Conservation (phyloP, 352 stramenopile species). For the Globisporangium paddicum region DNA sequence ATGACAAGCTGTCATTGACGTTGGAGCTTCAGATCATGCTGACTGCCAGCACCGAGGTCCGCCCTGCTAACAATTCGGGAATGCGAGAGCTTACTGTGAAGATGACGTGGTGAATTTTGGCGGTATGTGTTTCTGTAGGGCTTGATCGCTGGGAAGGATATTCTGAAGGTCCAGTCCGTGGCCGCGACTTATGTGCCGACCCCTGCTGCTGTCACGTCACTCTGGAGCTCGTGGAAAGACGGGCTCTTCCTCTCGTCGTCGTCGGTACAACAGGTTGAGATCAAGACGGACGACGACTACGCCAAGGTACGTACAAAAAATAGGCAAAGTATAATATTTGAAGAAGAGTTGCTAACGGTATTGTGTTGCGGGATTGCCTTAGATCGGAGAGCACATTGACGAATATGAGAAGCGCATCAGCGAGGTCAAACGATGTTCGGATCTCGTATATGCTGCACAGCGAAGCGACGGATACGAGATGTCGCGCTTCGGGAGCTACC, state of each 20-base stretch:
- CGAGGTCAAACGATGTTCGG: constrained; percentile 78
- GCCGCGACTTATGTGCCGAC: constrained; percentile 76
- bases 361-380: background rate
- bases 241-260: constrained; percentile 64
- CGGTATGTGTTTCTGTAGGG: constrained; percentile 29
- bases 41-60: constrained; percentile 74
- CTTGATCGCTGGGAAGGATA: constrained; percentile 75
- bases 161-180: constrained; percentile 72
- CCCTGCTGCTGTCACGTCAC: constrained; percentile 59
- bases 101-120: background rate
- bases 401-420: constrained; percentile 82
- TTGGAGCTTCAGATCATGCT: constrained; percentile 83
- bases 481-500: constrained; percentile 81
- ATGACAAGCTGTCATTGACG: constrained; percentile 80
- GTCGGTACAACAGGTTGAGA: constrained; percentile 81
- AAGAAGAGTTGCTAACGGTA: background rate
- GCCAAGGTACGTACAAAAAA: constrained; percentile 31
- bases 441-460: constrained; percentile 77
- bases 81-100: background rate
- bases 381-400: constrained; percentile 86
- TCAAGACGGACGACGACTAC: constrained; percentile 87
- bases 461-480: constrained; percentile 82
- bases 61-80: too few relatives aligned
- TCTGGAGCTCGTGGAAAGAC: constrained; percentile 84
- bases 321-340: background rate